Evolutionary conservation across 169 alveolate species (phyloP).

Genomic region (Eimeria sp.): DNA sequence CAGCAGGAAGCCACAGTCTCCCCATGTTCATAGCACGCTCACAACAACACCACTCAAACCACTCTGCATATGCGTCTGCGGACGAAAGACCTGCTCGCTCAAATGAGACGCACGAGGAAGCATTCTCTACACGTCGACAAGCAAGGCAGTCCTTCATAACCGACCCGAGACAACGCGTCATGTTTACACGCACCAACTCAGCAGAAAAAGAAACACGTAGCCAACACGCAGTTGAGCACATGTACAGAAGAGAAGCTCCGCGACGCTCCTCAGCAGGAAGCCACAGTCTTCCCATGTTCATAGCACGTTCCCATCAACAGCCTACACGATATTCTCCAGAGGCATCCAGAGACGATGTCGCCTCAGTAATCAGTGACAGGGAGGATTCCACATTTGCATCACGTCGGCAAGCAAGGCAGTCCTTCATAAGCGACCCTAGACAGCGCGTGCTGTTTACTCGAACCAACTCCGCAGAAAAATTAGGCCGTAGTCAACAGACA

Average conservation of each 20-base stretch:
- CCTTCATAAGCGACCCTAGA: slow-evolving; percentile 35
- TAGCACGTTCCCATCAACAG: slow-evolving; percentile 13
- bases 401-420: not conserved
- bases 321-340: not conserved
- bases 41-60: not conserved
- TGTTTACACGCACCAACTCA: slow-evolving; percentile 7
- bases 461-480: slow-evolving; percentile 15
- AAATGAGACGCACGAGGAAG: not conserved
- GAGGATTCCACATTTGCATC: no score
- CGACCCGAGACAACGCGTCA: slow-evolving; percentile 14
- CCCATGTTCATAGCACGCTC: slow-evolving; percentile 34
- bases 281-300: slow-evolving; percentile 41
- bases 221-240: not conserved
- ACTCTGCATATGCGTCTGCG: not conserved
- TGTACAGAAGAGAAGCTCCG: not conserved
- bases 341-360: not conserved
- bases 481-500: not conserved
- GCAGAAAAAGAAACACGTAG: not conserved
- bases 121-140: slow-evolving; percentile 16
- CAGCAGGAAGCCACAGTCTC: slow-evolving; percentile 45
- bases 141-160: slow-evolving; percentile 18
- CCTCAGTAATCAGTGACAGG: not conserved
- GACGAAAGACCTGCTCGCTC: not conserved
- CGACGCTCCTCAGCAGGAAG: slow-evolving; percentile 47
- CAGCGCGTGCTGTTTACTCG: slow-evolving; percentile 48